Conservation (phyloP, 1,284 basidiomycete species). For the Hypsizygus ulmarius region DNA sequence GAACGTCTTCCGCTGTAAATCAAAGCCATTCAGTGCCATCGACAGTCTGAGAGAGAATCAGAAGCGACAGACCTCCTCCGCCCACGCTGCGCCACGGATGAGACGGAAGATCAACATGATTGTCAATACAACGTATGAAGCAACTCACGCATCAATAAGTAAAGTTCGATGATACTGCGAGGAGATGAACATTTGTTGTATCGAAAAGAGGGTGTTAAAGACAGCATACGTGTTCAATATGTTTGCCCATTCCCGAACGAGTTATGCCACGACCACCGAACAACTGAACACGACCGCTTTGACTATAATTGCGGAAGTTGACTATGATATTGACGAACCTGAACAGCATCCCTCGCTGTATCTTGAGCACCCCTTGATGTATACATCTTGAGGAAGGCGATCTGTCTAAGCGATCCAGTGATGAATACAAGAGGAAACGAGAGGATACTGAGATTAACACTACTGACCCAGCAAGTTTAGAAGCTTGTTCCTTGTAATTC, state of each 20-base stretch:
- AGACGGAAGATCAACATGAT: not conserved
- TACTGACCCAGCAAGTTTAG: conserved; percentile 38
- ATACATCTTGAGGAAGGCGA: conserved; percentile 62
- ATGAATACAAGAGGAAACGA: conserved; percentile 3
- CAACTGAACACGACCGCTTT: conserved; percentile 41
- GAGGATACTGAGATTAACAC: not conserved
- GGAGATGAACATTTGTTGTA: not conserved
- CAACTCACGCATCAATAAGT: conserved; percentile 41
- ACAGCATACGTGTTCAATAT: conserved; percentile 55
- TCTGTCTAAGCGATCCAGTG: conserved; percentile 37
- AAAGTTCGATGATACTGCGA: conserved; percentile 47
- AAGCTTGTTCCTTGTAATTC: conserved; percentile 30
- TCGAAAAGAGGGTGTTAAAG: conserved; percentile 18
- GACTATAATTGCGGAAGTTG: conserved; percentile 50
- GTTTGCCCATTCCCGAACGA: conserved; percentile 54
- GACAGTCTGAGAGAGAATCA: not conserved
- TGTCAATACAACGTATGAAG: not conserved
- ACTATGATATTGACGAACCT: conserved; percentile 17
- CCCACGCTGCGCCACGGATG: conserved; percentile 22
- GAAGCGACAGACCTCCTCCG: conserved; percentile 27
- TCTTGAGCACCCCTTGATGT: conserved; percentile 46
- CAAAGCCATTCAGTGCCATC: no score
- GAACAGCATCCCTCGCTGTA: conserved; percentile 59
- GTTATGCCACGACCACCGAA: conserved; percentile 62
- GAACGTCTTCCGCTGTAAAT: conserved; percentile 39